phyloP scores from a whole-genome alignment of 768 basidiomycete genomes.

The Leccinum variicolor region DNA sequence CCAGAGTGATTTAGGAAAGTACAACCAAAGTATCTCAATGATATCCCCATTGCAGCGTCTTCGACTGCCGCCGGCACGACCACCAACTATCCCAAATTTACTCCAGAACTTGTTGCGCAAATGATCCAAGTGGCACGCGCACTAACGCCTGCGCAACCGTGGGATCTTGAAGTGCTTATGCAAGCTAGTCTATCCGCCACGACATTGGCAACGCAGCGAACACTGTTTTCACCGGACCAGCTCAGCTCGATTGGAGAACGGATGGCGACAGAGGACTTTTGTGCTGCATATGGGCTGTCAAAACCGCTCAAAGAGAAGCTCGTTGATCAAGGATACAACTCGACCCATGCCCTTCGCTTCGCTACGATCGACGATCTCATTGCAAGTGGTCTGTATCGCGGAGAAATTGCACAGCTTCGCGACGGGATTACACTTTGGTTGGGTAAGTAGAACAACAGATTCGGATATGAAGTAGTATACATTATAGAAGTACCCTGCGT shows the following conservation, averaged over 20 bases:
- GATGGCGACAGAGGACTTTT: not conserved
- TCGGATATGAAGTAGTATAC: too few species aligned
- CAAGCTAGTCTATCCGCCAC: not conserved
- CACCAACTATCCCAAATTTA: not conserved
- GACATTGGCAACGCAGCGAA: not conserved
- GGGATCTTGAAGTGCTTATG: not conserved
- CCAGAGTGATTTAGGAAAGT: constrained; percentile 73
- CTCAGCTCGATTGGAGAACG: not conserved
- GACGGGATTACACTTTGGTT: not conserved
- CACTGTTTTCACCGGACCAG: not conserved
- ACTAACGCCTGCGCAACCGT: not conserved
- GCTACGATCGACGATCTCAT: not conserved
- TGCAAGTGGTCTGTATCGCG: not conserved
- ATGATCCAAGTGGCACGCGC: not conserved
- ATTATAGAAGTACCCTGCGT: too few species aligned
- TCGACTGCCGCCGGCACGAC: too few species aligned
- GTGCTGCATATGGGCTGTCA: not conserved
- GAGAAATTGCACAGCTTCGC: not conserved
- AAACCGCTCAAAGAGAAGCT: not conserved
- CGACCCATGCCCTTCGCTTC: not conserved
- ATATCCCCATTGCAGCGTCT: constrained; percentile 70
- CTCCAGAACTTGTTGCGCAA: not conserved
- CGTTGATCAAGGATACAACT: not conserved
- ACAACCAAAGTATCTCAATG: constrained; percentile 84
- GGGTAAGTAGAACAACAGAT: too few species aligned